Percentiles rank a stretch among this genome's conserved stretches.
phyloP scores from a whole-genome alignment of 1,284 basidiomycete genomes.

The Melampsora americana region DNA sequence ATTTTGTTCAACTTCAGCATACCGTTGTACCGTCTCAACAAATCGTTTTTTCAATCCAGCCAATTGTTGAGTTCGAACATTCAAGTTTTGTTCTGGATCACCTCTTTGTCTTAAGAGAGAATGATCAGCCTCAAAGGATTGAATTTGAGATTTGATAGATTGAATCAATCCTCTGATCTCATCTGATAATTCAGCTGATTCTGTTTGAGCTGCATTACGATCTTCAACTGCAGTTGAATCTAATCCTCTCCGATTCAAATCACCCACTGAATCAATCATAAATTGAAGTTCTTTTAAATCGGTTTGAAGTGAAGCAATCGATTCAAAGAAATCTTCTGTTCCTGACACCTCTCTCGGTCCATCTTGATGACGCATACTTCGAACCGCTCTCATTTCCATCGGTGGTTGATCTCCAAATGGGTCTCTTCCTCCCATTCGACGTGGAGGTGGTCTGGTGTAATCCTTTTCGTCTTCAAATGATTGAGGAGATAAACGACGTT shows the following conservation, averaged over 20 bases:
- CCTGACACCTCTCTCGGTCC: conserved; percentile 27
- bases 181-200: conserved; percentile 12
- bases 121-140: conserved; percentile 37
- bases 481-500: background rate
- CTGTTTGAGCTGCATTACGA: background rate
- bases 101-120: conserved; percentile 25
- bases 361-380: background rate
- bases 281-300: conserved; percentile 25
- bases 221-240: conserved; percentile 12
- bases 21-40: conserved; percentile 57
- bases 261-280: conserved; percentile 17
- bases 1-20: conserved; percentile 34
- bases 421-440: background rate
- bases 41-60: conserved; percentile 57
- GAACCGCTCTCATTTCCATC: conserved; percentile 28
- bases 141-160: conserved; percentile 26
- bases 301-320: conserved; percentile 24
- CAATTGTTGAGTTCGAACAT: conserved; percentile 60
- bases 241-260: conserved; percentile 20
- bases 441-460: background rate
- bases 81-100: conserved; percentile 25
- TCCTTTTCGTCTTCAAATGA: conserved; percentile 29
- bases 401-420: background rate
- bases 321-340: conserved; percentile 32
- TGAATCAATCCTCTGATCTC: conserved; percentile 10